phyloP scores from a whole-genome alignment of 75 land plant species.

The Pinus tabuliformis region DNA sequence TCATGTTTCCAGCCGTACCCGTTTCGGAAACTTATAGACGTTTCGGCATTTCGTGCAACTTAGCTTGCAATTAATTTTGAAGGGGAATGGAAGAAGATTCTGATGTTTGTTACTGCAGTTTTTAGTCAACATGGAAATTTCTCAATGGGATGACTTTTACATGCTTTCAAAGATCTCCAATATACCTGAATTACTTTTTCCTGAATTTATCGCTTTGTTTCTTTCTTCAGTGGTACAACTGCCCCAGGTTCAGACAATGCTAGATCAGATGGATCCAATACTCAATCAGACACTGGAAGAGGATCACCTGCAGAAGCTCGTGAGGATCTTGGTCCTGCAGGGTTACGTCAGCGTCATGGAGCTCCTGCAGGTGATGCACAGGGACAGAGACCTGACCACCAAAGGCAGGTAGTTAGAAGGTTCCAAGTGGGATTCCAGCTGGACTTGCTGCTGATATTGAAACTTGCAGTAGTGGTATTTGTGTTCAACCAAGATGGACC shows the following conservation, averaged over 20 bases:
- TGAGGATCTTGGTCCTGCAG: conserved; percentile 42
- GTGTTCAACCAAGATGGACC: conserved; percentile 98
- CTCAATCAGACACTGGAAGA: conserved; percentile 9
- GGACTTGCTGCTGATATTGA: conserved; percentile 83
- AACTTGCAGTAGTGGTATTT: conserved; percentile 87
- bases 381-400: conserved; percentile 38
- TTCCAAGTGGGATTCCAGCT: conserved; percentile 91
- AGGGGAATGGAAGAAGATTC: no score
- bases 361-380: conserved; percentile 6
- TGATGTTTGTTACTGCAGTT: no score
- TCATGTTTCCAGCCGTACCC: no score
- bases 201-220: neutral
- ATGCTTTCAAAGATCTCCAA: no score
- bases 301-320: conserved; percentile 13
- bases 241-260: conserved; percentile 25
- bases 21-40: no score
- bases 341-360: conserved; percentile 36
- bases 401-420: conserved; percentile 81
- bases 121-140: no score
- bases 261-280: neutral
- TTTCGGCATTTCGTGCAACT: no score
- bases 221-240: conserved; percentile 20
- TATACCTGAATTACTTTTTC: neutral
- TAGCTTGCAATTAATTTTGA: no score
- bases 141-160: no score